These are phyloP conservation scores for Saccharomyces hybrid DNA, from an alignment of 1,139 yeast species.

Conservation along the genomic window DNA sequence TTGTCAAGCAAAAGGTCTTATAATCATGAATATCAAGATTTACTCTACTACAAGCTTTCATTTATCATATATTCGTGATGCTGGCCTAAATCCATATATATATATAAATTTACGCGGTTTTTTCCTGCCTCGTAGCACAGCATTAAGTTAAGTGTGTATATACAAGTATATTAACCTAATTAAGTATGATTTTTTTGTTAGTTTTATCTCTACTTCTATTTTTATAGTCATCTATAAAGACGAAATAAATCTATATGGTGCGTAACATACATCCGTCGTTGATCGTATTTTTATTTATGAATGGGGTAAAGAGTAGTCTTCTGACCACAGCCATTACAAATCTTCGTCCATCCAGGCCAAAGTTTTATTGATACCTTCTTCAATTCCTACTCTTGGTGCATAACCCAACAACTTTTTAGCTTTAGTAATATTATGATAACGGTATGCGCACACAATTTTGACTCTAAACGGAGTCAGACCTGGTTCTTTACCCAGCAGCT, in stretches of 20 bases:
- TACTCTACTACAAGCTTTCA: neutral
- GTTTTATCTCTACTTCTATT: neutral
- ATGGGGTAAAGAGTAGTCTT: neutral
- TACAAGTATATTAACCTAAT: neutral
- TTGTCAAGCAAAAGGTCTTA: constrained; percentile 58
- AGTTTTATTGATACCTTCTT: constrained; percentile 74
- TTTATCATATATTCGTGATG: neutral
- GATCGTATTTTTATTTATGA: neutral
- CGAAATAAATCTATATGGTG: neutral
- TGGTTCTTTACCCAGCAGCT: constrained; percentile 70
- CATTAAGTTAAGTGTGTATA: neutral
- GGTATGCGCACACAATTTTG: constrained; percentile 83
- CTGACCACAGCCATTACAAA: constrained; percentile 2
- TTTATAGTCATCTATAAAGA: neutral
- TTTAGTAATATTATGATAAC: constrained; percentile 86
- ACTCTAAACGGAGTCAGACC: constrained; percentile 96
- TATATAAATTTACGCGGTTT: neutral
- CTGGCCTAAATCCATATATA: no score
- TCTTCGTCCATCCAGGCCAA: constrained; percentile 83
- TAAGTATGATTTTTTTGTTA: neutral
- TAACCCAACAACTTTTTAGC: constrained; percentile 77
- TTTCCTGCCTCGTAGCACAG: neutral
- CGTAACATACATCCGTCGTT: neutral
- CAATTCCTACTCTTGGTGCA: constrained; percentile 70
- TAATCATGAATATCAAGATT: constrained; percentile 23